Base-by-base conservation (phyloP, 306 rosid genomes). In the Vachellia pachyceras region DNA sequence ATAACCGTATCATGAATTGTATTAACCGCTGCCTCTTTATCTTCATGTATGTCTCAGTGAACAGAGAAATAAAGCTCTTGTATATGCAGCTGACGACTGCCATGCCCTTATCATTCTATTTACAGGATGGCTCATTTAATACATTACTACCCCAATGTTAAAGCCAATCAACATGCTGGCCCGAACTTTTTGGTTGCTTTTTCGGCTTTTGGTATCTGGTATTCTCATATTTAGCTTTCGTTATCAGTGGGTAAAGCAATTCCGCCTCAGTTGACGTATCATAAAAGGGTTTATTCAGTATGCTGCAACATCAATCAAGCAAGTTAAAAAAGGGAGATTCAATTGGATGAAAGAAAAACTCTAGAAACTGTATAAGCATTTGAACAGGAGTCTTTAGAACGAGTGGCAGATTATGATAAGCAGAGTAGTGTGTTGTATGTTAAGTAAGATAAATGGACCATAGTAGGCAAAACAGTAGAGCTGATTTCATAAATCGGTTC, bases 201-300 rank as follows among this genome's bases (percentile, higher is more conserved):
- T 89, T 91, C 5, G 99, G 97, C 87, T 85, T 91, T 82, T 45
- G 89, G 78, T 87, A 91, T 47, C 99, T 85, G 79, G 90, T 91
- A 82, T 95, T 95, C 90, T 95, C 97, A 85, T 83, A 93, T 82
- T 75, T 87, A 66, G 98, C 97, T 90, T 91, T 91, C 40, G 87
- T 86, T 61, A 91, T 77, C 18, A 95, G 97, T 81, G 97, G 86
- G 81, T 91, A 93, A 1, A 95, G 87, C 69, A 95, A 54, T 60
- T 95, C 97, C 58, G 88, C 94, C 83, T 93, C 98, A 12, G 93
- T 92, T 42, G 97, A 90, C 79, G 78, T 82, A 77, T 93, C 93
- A 79, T 82, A 91, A n/a, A 39, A 68, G 36, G 94, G 94, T 49
- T 14, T 80, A 79, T 77, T 81, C 70, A 90, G 69, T 79, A 91